Conservation (phyloP, 495 filamentous ascomycete genomes). For the Lepidopterella palustris region DNA sequence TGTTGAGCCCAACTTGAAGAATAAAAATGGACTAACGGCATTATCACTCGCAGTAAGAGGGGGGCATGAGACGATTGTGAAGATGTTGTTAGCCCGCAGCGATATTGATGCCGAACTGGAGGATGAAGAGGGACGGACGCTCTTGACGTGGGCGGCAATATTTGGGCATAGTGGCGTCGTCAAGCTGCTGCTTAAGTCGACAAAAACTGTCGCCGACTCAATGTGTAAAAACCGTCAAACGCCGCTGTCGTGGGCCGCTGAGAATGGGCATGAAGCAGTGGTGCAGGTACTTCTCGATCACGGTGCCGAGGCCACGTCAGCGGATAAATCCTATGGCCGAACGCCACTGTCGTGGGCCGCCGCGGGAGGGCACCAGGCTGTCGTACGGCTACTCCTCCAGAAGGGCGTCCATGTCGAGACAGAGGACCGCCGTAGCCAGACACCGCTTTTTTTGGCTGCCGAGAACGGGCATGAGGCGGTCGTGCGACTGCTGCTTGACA, state of each 20-base stretch:
- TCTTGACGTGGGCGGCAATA: neutral
- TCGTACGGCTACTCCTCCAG: neutral
- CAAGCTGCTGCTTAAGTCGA: neutral
- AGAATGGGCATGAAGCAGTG: neutral
- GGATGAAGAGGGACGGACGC: neutral
- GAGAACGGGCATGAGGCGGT: neutral
- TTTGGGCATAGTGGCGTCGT: neutral
- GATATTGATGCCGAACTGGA: slow-evolving; percentile 1
- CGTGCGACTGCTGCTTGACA: neutral
- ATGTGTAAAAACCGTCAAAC: neutral
- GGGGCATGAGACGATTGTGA: neutral
- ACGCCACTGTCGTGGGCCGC: neutral
- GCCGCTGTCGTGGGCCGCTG: neutral
- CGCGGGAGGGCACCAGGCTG: neutral
- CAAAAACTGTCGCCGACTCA: neutral
- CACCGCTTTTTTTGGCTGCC: neutral
- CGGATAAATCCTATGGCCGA: neutral
- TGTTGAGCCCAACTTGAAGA: neutral
- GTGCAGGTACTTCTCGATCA: neutral
- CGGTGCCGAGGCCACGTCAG: neutral
- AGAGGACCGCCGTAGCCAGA: neutral
- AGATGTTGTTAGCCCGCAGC: slow-evolving; percentile 1
- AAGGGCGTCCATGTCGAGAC: neutral
- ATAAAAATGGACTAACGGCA: neutral
- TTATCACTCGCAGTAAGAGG: neutral